Base-by-base conservation (phyloP, 495 filamentous ascomycete species). In the Bombardia bombarda region DNA sequence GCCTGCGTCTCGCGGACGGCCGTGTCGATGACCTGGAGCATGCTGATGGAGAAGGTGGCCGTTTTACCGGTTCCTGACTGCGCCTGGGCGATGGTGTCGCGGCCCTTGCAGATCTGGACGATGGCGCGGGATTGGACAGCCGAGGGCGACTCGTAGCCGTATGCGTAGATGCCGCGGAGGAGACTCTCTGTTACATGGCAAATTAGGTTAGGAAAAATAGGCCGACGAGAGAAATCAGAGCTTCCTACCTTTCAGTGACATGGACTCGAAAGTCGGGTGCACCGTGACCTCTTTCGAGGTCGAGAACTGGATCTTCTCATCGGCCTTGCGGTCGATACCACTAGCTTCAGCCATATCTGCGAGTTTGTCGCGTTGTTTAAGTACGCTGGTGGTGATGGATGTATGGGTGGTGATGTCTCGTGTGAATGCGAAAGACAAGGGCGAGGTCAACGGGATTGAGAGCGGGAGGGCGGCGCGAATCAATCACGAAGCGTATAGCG, bases 41-140 rank as follows among this genome's bases (percentile, higher is more conserved):
- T 87, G 60, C 87, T 92, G 70, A 98, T 90, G 42, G 92, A 95
- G 80, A 98, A 98, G 51, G 92, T 98, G 49, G 92, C 92, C 52
- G 92, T 98, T 78, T 98, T 98, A 70, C 92, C 92, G 58, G 92
- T 98, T 73, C 92, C 92, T 52, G 92, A 98, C 71, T 98, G 92
- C n/a, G 92, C 92, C 65, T 99, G 92, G 25, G 92, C 92, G 63
- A 99, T 99, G 39, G 88, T 94, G 61, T 99, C 92, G 63, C 89
- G 87, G 47, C 90, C 92, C 71, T 95, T 97, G 78, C 90, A 96
- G 58, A 98, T 89, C 65, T 96, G 90, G 50, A 97, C 90, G 58
- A 98, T 98, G 45, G 93, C 92, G 55, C 92, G 84, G 33, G 88
- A 94, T 67, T 98, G 92, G 14, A 98, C 90, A 4, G 92, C 92